These are phyloP conservation scores for Xylariaceae sp. DNA, from an alignment of 2,329 filamentous ascomycete species.

Conservation along the genomic window DNA sequence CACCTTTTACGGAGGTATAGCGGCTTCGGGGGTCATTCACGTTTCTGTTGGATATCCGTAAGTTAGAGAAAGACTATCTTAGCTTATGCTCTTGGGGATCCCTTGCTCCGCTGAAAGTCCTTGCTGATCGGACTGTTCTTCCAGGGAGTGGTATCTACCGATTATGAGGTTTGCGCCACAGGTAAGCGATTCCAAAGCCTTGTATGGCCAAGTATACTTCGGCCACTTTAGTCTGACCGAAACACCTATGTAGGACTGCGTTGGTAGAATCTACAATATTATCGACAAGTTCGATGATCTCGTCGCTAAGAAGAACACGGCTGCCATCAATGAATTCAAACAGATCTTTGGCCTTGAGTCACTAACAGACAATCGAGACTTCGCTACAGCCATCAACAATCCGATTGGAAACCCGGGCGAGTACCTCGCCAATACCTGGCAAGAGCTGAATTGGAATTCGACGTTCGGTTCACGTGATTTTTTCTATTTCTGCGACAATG, in stretches of 20 bases:
- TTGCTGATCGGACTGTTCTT: not conserved
- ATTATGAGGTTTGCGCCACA: constrained; percentile 46
- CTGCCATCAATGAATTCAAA: constrained; percentile 43
- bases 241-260: constrained; percentile 41
- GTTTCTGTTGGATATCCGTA: constrained; percentile 39
- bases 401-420: constrained; percentile 33
- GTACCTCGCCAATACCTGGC: constrained; percentile 50
- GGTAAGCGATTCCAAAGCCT: constrained; percentile 14
- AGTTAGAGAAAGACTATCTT: too few relatives aligned
- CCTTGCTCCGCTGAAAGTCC: not conserved
- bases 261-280: constrained; percentile 45
- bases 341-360: constrained; percentile 43
- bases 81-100: not conserved
- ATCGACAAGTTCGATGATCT: constrained; percentile 47
- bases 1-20: constrained; percentile 47
- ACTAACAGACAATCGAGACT: constrained; percentile 43
- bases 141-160: constrained; percentile 43
- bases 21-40: constrained; percentile 41
- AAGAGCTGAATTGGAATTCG: constrained; percentile 48
- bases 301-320: constrained; percentile 37
- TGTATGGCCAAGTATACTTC: too few relatives aligned
- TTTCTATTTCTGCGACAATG: constrained; percentile 49
- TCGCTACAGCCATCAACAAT: constrained; percentile 43
- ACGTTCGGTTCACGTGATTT: constrained; percentile 43
- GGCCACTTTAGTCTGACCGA: too few relatives aligned